Percentiles rank a stretch among this genome's conserved stretches.
These are phyloP conservation scores for Agaricus bisporus DNA, from an alignment of 768 basidiomycete genomes.

Conservation along the genomic window DNA sequence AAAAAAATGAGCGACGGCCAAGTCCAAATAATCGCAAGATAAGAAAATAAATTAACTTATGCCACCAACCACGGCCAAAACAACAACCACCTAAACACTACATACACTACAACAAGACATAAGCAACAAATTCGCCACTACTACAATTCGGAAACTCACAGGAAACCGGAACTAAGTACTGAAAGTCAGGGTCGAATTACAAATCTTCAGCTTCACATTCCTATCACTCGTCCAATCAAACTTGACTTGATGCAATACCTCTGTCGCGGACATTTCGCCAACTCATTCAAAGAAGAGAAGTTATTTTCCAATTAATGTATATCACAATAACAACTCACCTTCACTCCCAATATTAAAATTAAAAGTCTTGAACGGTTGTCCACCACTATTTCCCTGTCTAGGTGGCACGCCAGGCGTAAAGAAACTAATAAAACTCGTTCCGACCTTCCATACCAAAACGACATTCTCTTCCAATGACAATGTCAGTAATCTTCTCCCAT, in stretches of 20 bases:
- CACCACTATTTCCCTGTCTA: conserved; percentile 76
- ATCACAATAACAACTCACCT: conserved; percentile 39
- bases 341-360: conserved; percentile 81
- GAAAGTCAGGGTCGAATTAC: conserved; percentile 80
- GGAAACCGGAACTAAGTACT: conserved; percentile 45
- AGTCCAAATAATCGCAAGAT: too few relatives aligned
- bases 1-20: too few relatives aligned
- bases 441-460: conserved; percentile 95
- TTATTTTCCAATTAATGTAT: neutral
- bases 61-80: too few relatives aligned
- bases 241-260: conserved; percentile 61
- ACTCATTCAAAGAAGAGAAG: neutral
- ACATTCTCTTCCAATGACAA: conserved; percentile 79
- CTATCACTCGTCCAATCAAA: conserved; percentile 86
- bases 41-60: too few relatives aligned
- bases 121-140: too few relatives aligned
- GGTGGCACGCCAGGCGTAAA: conserved; percentile 91
- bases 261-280: conserved; percentile 42
- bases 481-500: conserved; percentile 85
- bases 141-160: too few relatives aligned
- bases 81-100: too few relatives aligned
- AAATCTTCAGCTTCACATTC: conserved; percentile 78
- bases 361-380: conserved; percentile 83
- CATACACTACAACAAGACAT: too few relatives aligned
- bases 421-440: conserved; percentile 81